phyloP scores from a whole-genome alignment of 495 filamentous ascomycete species.

The Talaromyces liani region DNA sequence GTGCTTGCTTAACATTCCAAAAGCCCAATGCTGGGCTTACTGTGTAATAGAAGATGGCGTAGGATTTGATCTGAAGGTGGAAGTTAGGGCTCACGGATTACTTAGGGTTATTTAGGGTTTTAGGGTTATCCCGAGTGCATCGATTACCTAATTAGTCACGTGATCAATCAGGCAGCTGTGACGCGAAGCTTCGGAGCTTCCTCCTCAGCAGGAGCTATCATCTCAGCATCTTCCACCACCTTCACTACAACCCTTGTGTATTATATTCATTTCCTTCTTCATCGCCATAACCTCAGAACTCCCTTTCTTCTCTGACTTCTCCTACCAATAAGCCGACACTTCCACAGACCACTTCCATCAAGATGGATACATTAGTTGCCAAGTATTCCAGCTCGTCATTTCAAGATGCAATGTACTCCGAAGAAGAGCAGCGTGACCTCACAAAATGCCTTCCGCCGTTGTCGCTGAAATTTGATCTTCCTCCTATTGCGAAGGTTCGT shows the following conservation, averaged over 20 bases:
- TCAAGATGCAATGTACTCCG: slow-evolving; percentile 61
- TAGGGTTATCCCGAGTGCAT: too few relatives aligned
- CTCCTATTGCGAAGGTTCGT: slow-evolving; percentile 80
- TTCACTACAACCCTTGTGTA: slow-evolving; percentile 3
- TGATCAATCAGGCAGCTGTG: slow-evolving; percentile 35
- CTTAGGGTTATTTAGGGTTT: too few relatives aligned
- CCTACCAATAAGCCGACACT: neutral
- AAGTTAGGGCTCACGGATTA: too few relatives aligned
- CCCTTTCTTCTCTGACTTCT: neutral
- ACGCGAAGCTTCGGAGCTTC: slow-evolving; percentile 35
- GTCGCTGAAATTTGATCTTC: slow-evolving; percentile 85
- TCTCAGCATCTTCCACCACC: slow-evolving; percentile 3
- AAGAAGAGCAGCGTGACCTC: slow-evolving; percentile 72
- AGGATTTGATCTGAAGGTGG: too few relatives aligned
- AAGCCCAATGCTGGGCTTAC: too few relatives aligned
- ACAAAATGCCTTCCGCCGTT: slow-evolving; percentile 58
- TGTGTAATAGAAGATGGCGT: too few relatives aligned
- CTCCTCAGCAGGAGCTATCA: slow-evolving; percentile 22
- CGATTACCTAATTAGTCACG: slow-evolving; percentile 20
- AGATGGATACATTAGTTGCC: slow-evolving; percentile 89
- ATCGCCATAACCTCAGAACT: neutral
- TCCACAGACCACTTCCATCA: slow-evolving; percentile 15
- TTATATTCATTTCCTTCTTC: neutral
- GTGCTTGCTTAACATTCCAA: too few relatives aligned
- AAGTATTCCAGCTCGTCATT: slow-evolving; percentile 73